Base-by-base conservation (phyloP, 345 rosid genomes). In the Aquilaria sinensis region DNA sequence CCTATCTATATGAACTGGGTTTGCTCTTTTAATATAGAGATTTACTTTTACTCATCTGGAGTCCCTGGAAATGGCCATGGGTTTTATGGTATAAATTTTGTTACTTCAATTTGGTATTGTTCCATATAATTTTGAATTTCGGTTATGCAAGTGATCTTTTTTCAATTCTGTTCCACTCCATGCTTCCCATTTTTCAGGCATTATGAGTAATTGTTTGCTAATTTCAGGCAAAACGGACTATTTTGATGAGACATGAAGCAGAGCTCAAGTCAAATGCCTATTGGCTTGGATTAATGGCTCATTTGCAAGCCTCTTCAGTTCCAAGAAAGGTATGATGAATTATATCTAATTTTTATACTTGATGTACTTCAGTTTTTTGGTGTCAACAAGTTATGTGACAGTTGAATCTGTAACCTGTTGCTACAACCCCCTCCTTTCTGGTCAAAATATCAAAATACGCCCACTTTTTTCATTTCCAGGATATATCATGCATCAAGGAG, bases 191-290 rank as follows among this genome's bases (percentile, higher is more conserved):
- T 16, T 37, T 37, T 37, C 43, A 37, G 7, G 5, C 43, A 37
- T 37, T 37, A 37, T 37, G 4, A 8, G 5, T 4, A 37, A 8
- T 8, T 37, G 5, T 8, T 37, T 37, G 8, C 43, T 37, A 14
- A 29, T 16, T 56, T 65, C 89, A 94, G 99, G 99, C 99, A 66
- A 95, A 84, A 73, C 82, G 96, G 48, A 91, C 99, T 47, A 89
- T 95, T 63, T 78, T 95, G 48, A 91, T 95, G 99, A 87, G 97
- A 65, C 99, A 95, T 77, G 99, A 95, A 80, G 97, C 97, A 67
- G 99, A 95, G 72, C 81, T 91, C 23, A 95, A 95, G 81, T 91
- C 99, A 72, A 95, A 95, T 79, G 96, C 96, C 9, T 95, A 95
- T 72, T 95, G 99, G 99, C 98, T 95, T 63, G 96, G 96, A 58